Base-by-base conservation (phyloP, 2,329 filamentous ascomycete genomes). In the Apiospora phragmitis region DNA sequence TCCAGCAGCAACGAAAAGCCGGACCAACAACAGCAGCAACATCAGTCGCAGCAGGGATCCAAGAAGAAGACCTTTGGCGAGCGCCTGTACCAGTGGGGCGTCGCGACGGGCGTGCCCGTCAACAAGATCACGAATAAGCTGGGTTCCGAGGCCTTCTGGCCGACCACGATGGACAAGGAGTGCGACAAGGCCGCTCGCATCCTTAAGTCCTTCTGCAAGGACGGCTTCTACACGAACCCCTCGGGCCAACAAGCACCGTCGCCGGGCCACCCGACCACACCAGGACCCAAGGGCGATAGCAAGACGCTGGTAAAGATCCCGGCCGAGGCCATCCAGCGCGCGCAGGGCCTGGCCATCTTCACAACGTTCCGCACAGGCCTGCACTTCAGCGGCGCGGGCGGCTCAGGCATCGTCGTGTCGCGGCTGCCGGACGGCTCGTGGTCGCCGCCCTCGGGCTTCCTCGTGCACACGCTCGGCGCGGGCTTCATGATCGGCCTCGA, bases 181-280 rank as follows among this genome's bases (percentile, higher is more conserved):
- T 93, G 92, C 75, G 94, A 97, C 81, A 97, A 97, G 84, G 94
- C 94, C 0, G 94, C 94, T 43, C 86, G 93, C 16, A 97, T 97
- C 66, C 80, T 97, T 35, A 89, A 89, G 78, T 93, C 91, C 73
- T 98, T 98, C 81, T 97, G 94, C 85, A 96, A 87, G 80, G 85
- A 87, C 74, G 86, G 86, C 21, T 86, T 88, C 77, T 86, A 87
- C 73, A 85, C 70, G 51, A 68, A 70, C 55, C 72, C 42, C 69
- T 24, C 29, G 12, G 24, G 24, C 38, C 55, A 62, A 18, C 72
- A 45, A 74, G 81, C 35, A 74, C 71, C 75, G 16, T 71, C 74
- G 11, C 71, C 71, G 26, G 67, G 74, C 26, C 77, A 78, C 68
- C 73, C 78, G 2, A 75, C 72, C 32, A 74, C 77, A n/a, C 71